These are phyloP conservation scores for Corylus avellana DNA, from an alignment of 306 rosid species.

Conservation along the genomic window DNA sequence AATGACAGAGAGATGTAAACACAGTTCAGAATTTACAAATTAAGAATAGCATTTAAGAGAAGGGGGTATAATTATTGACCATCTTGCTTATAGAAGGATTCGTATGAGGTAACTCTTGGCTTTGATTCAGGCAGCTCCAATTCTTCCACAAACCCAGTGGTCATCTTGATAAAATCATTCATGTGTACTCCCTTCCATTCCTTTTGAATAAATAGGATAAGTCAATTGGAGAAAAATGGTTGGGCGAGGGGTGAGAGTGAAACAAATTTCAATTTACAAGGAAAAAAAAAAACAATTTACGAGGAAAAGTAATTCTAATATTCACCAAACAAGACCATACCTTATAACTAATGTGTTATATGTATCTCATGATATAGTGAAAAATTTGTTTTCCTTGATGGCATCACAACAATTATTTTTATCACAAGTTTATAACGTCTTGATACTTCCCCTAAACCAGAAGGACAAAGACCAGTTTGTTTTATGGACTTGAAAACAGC, in stretches of 20 bases:
- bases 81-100: conserved; percentile 57
- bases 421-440: background rate
- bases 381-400: background rate
- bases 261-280: background rate
- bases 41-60: conserved; percentile 30
- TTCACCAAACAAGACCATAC: no score
- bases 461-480: background rate
- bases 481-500: background rate
- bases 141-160: conserved; percentile 55
- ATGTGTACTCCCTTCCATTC: conserved; percentile 65
- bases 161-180: conserved; percentile 80
- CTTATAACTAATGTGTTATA: background rate
- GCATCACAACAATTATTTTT: background rate
- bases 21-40: conserved; percentile 23
- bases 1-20: background rate
- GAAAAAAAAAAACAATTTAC: no score
- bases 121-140: conserved; percentile 68
- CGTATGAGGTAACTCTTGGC: conserved; percentile 73
- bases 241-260: background rate
- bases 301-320: no score
- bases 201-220: conserved; percentile 36
- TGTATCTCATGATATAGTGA: background rate
- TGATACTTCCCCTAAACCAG: background rate
- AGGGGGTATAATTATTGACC: conserved; percentile 29
- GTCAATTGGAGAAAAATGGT: conserved; percentile 17